phyloP scores from a whole-genome alignment of 108 stramenopile species.

The Discostella pseudostelligera region DNA sequence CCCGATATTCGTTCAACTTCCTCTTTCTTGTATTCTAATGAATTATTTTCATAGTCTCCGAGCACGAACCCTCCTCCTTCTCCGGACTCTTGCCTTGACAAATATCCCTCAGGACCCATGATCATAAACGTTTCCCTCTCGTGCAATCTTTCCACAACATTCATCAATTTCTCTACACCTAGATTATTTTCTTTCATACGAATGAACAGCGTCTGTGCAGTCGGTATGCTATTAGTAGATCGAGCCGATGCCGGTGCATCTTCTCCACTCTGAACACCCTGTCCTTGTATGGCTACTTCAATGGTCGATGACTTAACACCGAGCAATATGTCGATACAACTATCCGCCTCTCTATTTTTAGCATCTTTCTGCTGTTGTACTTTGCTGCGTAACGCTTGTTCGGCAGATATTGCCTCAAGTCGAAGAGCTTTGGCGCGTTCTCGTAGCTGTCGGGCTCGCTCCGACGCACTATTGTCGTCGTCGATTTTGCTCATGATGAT shows the following conservation, averaged over 20 bases:
- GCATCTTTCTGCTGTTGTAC: slow-evolving; percentile 27
- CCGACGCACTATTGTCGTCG: slow-evolving; percentile 12
- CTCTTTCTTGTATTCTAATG: slow-evolving; percentile 27
- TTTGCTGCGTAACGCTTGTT: slow-evolving; percentile 36
- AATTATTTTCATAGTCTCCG: slow-evolving; percentile 36
- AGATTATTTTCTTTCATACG: slow-evolving; percentile 40
- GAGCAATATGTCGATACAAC: slow-evolving; percentile 36
- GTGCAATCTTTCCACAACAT: slow-evolving; percentile 56
- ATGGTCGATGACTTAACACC: neutral
- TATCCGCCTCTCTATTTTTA: slow-evolving; percentile 36
- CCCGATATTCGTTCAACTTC: slow-evolving; percentile 21
- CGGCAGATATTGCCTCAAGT: slow-evolving; percentile 49
- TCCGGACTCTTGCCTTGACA: slow-evolving; percentile 15
- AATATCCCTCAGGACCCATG: slow-evolving; percentile 22
- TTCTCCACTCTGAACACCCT: no score
- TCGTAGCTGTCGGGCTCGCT: slow-evolving; percentile 44
- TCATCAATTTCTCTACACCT: slow-evolving; percentile 40
- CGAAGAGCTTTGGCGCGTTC: slow-evolving; percentile 49
- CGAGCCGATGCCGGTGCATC: no score
- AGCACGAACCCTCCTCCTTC: slow-evolving; percentile 15
- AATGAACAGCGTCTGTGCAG: slow-evolving; percentile 33
- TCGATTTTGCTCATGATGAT: slow-evolving; percentile 21
- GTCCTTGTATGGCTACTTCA: neutral
- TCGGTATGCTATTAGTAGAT: slow-evolving; percentile 13
- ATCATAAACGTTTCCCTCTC: slow-evolving; percentile 39